Evolutionary conservation across 2,329 filamentous ascomycete genomes (phyloP).

Genomic region (Xylariaceae sp.): DNA sequence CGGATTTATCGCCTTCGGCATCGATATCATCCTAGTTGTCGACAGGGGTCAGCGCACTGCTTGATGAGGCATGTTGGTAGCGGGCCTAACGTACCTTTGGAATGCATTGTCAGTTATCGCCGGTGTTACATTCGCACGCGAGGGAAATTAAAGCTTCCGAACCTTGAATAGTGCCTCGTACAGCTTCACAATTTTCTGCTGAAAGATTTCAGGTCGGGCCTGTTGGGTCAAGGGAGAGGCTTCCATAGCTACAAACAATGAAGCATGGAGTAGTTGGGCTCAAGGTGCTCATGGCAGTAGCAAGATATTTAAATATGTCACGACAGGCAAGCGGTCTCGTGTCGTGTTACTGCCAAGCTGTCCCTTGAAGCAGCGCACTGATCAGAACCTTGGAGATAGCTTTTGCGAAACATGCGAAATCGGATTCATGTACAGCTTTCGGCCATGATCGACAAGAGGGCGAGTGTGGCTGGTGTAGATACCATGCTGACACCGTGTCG

Average conservation of each 20-base stretch:
- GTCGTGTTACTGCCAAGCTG: constrained; percentile 8
- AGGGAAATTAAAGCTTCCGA: constrained; percentile 37
- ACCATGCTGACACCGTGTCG: not conserved
- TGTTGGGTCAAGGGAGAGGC: constrained; percentile 93
- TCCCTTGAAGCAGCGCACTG: constrained; percentile 7
- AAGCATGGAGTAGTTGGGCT: constrained; percentile 20
- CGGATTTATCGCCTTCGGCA: constrained; percentile 72
- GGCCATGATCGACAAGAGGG: not conserved
- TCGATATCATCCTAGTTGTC: constrained; percentile 58
- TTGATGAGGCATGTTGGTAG: constrained; percentile 2
- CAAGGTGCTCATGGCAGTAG: constrained; percentile 20
- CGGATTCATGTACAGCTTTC: not conserved
- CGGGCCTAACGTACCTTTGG: constrained; percentile 36
- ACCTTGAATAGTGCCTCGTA: constrained; percentile 86
- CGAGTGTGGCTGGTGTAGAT: not conserved
- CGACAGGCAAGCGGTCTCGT: constrained; percentile 13
- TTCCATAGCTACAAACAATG: constrained; percentile 65
- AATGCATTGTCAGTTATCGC: constrained; percentile 36
- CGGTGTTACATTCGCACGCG: constrained; percentile 23
- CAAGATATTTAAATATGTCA: not conserved
- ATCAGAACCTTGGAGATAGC: not conserved
- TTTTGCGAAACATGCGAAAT: constrained; percentile 11
- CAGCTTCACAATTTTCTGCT: constrained; percentile 90
- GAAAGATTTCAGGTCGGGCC: constrained; percentile 85
- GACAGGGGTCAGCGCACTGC: constrained; percentile 32